Conservation (phyloP, 2,329 filamentous ascomycete genomes). For the Akanthomyces muscarius region DNA sequence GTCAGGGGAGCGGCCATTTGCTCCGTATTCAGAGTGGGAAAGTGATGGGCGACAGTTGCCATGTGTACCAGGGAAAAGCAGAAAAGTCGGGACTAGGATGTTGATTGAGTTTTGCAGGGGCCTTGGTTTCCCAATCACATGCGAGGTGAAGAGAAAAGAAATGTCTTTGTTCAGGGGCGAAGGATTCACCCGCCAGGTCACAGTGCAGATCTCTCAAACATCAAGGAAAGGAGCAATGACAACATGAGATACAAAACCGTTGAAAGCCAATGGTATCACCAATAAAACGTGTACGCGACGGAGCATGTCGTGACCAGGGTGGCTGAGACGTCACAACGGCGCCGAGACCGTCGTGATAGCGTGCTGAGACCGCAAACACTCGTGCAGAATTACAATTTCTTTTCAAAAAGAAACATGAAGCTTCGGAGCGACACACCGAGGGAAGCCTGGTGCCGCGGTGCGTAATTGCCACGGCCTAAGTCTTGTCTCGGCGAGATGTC, state of each 20-base stretch:
- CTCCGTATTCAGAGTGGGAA: not conserved
- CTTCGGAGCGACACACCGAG: not conserved
- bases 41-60: not conserved
- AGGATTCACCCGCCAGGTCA: not conserved
- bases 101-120: slow-evolving; percentile 3
- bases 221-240: too few species aligned
- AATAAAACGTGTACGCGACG: not conserved
- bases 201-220: too few species aligned
- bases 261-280: not conserved
- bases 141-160: not conserved
- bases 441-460: not conserved
- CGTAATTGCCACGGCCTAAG: not conserved
- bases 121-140: not conserved
- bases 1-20: not conserved
- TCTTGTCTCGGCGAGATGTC: too few species aligned
- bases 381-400: not conserved
- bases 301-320: not conserved
- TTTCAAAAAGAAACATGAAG: not conserved
- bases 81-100: not conserved
- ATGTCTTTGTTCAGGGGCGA: not conserved
- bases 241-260: not conserved
- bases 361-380: not conserved
- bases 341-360: not conserved
- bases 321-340: slow-evolving; percentile 1
- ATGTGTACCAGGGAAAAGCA: not conserved